phyloP scores from a whole-genome alignment of 345 rosid genomes.

The Firmiana major region DNA sequence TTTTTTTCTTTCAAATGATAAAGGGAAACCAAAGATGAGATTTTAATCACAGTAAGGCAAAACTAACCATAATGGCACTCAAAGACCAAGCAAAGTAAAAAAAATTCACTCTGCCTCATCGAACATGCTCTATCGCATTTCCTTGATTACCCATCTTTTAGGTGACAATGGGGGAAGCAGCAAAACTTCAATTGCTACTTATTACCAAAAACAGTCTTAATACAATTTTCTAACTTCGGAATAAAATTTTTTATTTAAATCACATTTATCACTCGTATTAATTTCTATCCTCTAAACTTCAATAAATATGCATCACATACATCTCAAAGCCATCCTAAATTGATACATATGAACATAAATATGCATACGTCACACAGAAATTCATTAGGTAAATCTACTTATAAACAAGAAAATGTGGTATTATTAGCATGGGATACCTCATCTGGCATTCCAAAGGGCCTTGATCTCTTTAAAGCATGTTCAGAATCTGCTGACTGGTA shows the following conservation, averaged over 20 bases:
- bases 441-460: conserved; percentile 71
- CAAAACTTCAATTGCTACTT: not conserved
- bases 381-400: not conserved
- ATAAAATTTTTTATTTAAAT: not conserved
- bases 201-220: not conserved
- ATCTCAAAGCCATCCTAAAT: not conserved
- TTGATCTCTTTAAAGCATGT: conserved; percentile 62
- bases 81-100: not conserved
- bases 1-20: not conserved
- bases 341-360: not conserved
- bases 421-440: conserved; percentile 41
- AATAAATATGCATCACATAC: conserved; percentile 2
- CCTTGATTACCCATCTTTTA: not conserved
- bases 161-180: not conserved
- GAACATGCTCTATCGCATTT: not conserved
- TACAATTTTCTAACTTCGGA: not conserved
- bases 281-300: not conserved
- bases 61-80: not conserved
- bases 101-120: not conserved
- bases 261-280: not conserved
- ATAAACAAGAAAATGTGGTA: conserved; percentile 2
- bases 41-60: not conserved
- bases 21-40: not conserved
- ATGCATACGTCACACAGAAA: conserved; percentile 8
- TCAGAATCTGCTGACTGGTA: conserved; percentile 87